These are phyloP conservation scores for Serpula lacrymans DNA, from an alignment of 768 basidiomycete species.

Conservation along the genomic window DNA sequence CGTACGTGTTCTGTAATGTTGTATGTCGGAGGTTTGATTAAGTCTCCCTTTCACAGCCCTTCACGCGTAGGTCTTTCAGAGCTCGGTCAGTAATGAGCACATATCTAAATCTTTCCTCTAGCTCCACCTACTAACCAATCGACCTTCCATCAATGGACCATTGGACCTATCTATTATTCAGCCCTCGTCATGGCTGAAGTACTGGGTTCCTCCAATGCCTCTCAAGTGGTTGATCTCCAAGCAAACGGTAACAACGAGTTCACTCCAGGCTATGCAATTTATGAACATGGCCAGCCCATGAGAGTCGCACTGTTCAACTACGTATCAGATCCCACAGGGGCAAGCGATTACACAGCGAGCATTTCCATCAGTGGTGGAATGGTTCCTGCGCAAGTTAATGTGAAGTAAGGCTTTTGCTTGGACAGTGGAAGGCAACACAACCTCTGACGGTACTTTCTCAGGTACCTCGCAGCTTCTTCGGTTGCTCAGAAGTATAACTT, in stretches of 20 bases:
- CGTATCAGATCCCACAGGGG: conserved; percentile 56
- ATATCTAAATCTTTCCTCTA: conserved; percentile 19
- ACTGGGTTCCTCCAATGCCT: conserved; percentile 60
- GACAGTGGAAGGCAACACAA: background rate
- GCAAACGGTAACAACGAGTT: conserved; percentile 46
- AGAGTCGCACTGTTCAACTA: conserved; percentile 74
- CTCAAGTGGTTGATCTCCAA: conserved; percentile 66
- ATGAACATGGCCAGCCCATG: conserved; percentile 61
- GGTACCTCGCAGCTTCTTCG: conserved; percentile 54
- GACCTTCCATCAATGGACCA: conserved; percentile 63
- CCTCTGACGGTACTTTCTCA: conserved; percentile 13
- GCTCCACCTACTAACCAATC: conserved; percentile 57
- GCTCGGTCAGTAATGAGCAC: too few relatives aligned
- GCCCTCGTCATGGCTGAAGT: conserved; percentile 67
- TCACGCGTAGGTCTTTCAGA: conserved; percentile 31
- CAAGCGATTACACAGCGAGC: conserved; percentile 47
- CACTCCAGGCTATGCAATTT: conserved; percentile 64
- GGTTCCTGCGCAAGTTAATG: conserved; percentile 45
- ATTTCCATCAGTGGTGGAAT: conserved; percentile 47
- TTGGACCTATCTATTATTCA: conserved; percentile 73
- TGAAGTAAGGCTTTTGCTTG: conserved; percentile 43
- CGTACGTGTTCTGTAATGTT: conserved; percentile 33
- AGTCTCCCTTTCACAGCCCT: conserved; percentile 23
- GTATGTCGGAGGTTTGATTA: background rate
- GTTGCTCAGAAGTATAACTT: conserved; percentile 63